phyloP scores from a whole-genome alignment of 305 asterid genomes.

The Solanum hybrid region DNA sequence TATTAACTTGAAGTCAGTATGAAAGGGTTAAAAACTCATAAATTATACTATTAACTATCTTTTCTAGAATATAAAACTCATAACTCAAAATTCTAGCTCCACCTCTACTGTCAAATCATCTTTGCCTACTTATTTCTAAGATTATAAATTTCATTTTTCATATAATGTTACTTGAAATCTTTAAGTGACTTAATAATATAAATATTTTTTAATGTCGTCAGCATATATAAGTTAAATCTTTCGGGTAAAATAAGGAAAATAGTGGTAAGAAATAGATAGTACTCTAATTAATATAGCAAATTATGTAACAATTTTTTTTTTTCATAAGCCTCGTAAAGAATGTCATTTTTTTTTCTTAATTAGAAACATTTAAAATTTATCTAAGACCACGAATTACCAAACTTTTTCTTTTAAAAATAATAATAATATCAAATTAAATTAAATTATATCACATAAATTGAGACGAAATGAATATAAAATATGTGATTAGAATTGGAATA shows the following conservation, averaged over 20 bases:
- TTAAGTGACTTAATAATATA: background rate
- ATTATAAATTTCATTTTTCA: background rate
- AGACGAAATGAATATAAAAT: fast-evolving
- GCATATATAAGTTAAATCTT: background rate
- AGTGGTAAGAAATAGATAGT: background rate
- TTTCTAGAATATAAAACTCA: background rate
- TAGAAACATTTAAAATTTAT: background rate
- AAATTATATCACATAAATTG: background rate
- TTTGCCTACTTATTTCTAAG: background rate
- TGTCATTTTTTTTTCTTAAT: too few relatives aligned
- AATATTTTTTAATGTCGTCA: background rate
- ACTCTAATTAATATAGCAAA: too few relatives aligned
- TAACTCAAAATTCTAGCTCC: background rate
- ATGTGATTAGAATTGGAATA: background rate
- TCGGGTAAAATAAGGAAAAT: background rate
- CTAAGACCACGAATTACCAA: background rate
- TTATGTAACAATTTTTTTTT: too few relatives aligned
- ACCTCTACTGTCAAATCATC: background rate
- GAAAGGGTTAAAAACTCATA: background rate
- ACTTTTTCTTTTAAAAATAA: too few relatives aligned
- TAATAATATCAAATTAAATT: too few relatives aligned
- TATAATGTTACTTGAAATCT: background rate
- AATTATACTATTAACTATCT: background rate
- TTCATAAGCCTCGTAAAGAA: too few relatives aligned
- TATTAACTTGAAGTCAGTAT: background rate